Conservation (phyloP, 257 asterid genomes). For the Salvia splendens region DNA sequence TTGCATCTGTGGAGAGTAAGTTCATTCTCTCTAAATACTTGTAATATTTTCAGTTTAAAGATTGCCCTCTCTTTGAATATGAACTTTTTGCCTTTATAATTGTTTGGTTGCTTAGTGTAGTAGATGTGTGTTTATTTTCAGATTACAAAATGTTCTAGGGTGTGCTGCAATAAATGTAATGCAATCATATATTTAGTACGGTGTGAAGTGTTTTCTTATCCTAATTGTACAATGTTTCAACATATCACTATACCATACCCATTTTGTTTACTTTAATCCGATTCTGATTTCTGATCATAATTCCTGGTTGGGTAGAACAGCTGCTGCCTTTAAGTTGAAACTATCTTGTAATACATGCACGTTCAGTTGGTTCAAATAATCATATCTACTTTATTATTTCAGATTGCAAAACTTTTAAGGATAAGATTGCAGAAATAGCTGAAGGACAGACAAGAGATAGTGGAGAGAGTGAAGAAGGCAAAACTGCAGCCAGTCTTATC, state of each 20-base stretch:
- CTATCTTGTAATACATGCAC: not conserved
- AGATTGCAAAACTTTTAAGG: conserved; percentile 78
- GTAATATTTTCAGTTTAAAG: no score
- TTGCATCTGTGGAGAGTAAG: conserved; percentile 73
- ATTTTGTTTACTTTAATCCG: not conserved
- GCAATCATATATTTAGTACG: not conserved
- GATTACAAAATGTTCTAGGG: not conserved
- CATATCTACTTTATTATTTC: conserved; percentile 11
- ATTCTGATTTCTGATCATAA: not conserved
- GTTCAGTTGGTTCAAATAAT: not conserved
- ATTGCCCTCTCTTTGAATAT: no score
- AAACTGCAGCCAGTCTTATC: conserved; percentile 58
- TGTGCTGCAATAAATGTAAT: not conserved
- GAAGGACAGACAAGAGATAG: conserved; percentile 45
- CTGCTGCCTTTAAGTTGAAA: not conserved
- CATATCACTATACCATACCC: not conserved
- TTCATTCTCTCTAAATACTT: conserved; percentile 8
- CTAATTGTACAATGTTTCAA: not conserved
- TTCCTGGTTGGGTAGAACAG: not conserved
- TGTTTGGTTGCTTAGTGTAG: no score
- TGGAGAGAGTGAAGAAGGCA: conserved; percentile 56
- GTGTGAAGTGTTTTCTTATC: not conserved
- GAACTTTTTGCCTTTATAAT: no score
- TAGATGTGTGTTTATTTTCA: no score
- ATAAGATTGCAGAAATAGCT: conserved; percentile 60